Evolutionary conservation across 805 yeast species (phyloP), one percentile per base, ranked within the genome.

Genomic region (Candida yuanshanica): DNA sequence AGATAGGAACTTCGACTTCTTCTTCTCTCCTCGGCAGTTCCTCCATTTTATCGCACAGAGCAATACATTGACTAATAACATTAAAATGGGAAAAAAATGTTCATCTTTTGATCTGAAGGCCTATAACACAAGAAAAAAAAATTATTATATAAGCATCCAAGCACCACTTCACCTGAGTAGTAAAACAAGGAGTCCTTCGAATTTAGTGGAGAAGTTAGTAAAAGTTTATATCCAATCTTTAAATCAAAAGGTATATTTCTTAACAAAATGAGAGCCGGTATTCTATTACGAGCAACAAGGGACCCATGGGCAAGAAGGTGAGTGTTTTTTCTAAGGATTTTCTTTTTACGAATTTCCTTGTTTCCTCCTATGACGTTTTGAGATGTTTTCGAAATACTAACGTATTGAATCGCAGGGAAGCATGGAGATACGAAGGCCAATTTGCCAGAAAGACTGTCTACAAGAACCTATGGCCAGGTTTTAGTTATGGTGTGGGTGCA

Each of bases 381-480:
- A n/a, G n/a, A n/a, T n/a, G n/a, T n/a, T n/a, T 13, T 17, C 17
- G 34, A 18, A 27, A 18, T 18, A 18, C 13, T n/a, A 8, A 27
- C 25, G 18, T 24, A 18, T n/a, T n/a, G n/a, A n/a, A n/a, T 21
- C 5, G 33, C 49, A 81, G 95, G 73, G 95, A 86, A 61, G 93
- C 95, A 36, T 86, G 95, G 95, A 81, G 95, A 72, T 83, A 79
- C 65, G 81, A 79, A 56, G 95, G 93, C 45, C 85, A 80, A 39
- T 87, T 87, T 68, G 72, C 84, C 40, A 77, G 87, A 52, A 64
- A 66, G 37, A 78, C 81, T 64, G 70, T 93, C 52, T 81, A 78
- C 62, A 79, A 72, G 55, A 79, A 79, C 43, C 72, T 85, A 13
- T 76, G 87, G 57, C 95, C 95, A 4, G 95, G 95, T 3, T 71